Conservation (phyloP, 805 yeast species). For the Tetrapisispora arboricola region DNA sequence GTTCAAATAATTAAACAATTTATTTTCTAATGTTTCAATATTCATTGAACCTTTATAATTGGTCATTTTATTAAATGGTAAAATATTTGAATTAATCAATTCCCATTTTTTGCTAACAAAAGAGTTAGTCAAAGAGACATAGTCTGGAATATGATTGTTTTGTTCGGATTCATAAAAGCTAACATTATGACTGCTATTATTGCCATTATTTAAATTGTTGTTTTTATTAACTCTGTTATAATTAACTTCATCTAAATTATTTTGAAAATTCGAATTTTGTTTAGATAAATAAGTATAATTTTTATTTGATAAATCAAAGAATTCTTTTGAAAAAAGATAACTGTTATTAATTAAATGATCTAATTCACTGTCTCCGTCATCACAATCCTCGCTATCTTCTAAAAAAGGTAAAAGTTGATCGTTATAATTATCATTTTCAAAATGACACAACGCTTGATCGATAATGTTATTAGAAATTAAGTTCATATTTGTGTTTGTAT, state of each 20-base stretch:
- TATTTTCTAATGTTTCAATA: not conserved
- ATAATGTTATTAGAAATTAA: not conserved
- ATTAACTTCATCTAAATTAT: not conserved
- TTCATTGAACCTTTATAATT: not conserved
- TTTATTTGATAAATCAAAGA: not conserved
- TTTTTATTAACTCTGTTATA: not conserved
- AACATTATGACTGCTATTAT: not conserved
- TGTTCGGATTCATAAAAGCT: not conserved
- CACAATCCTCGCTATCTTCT: not conserved
- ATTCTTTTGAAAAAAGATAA: conserved; percentile 1
- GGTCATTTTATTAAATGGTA: not conserved
- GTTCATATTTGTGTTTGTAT: not conserved
- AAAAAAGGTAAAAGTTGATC: not conserved
- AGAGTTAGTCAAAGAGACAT: not conserved
- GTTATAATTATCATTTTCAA: not conserved
- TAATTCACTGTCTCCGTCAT: conserved; percentile 1
- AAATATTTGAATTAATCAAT: not conserved
- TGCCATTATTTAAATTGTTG: not conserved
- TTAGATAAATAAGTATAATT: not conserved
- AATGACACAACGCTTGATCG: not conserved
- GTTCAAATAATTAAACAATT: conserved; percentile 1
- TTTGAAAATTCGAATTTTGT: not conserved
- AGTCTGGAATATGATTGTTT: not conserved
- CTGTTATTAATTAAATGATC: conserved; percentile 1
- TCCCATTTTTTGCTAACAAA: not conserved